phyloP scores from a whole-genome alignment of 176 grass and related monocot genomes.

The Stipa capillata region DNA sequence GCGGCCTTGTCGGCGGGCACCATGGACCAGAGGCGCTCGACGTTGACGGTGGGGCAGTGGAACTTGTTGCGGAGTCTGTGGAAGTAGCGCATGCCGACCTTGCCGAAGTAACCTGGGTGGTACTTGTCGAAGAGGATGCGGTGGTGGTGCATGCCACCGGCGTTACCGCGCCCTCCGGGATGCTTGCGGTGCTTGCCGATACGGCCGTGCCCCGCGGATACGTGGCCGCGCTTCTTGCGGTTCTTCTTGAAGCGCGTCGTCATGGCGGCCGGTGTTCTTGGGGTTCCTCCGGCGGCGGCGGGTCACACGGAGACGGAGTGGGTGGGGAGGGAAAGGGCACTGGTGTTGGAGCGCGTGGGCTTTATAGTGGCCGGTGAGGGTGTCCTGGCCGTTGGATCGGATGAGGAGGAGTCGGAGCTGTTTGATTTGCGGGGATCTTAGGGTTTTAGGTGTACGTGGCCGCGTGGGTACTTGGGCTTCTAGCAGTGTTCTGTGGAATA shows the following conservation, averaged over 20 bases:
- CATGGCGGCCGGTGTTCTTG: neutral
- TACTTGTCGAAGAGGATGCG: conserved; percentile 63
- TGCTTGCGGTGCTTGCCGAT: too few species aligned
- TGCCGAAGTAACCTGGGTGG: conserved; percentile 48
- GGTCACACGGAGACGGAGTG: neutral
- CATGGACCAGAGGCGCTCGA: conserved; percentile 40
- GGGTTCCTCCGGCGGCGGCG: too few species aligned
- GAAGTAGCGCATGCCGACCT: too few species aligned
- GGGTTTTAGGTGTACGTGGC: neutral
- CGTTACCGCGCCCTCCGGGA: too few species aligned
- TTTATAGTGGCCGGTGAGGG: neutral
- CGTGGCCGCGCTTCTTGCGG: conserved; percentile 49
- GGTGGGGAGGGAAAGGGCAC: neutral
- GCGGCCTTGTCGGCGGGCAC: conserved; percentile 34
- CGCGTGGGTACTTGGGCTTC: neutral
- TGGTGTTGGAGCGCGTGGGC: neutral
- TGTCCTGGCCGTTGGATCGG: neutral
- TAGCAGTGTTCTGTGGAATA: too few species aligned
- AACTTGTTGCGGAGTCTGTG: conserved; percentile 48
- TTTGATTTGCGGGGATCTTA: neutral
- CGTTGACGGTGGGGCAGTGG: conserved; percentile 42
- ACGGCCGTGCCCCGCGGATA: too few species aligned
- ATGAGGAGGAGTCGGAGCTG: neutral
- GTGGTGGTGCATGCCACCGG: too few species aligned
- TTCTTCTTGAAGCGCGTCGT: conserved; percentile 46